phyloP scores from a whole-genome alignment of 2,329 filamentous ascomycete genomes.

The Byssothecium circinans region DNA sequence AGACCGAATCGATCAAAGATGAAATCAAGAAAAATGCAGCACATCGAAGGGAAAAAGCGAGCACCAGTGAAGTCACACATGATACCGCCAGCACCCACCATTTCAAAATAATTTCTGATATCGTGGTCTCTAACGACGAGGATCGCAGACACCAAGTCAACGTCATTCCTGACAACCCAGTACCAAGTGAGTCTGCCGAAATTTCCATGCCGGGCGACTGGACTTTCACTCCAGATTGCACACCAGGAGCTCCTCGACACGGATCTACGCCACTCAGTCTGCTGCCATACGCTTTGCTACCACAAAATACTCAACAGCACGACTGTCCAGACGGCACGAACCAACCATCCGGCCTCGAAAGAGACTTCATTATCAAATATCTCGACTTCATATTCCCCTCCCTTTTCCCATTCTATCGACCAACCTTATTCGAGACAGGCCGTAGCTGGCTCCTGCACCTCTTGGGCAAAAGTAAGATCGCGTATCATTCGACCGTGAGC shows the following conservation, averaged over 20 bases:
- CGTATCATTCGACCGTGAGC: conserved; percentile 14
- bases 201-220: neutral
- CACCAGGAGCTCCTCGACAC: neutral
- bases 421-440: conserved; percentile 15
- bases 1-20: conserved; percentile 9
- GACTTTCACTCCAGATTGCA: neutral
- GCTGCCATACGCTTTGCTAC: conserved; percentile 5
- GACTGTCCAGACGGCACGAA: conserved; percentile 1
- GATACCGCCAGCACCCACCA: neutral
- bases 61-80: neutral
- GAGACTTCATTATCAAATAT: conserved; percentile 19
- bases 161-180: neutral
- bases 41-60: conserved; percentile 11
- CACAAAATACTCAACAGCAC: conserved; percentile 7
- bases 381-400: conserved; percentile 17
- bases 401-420: conserved; percentile 17
- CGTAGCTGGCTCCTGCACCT: conserved; percentile 17
- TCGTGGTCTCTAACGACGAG: neutral
- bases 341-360: conserved; percentile 11
- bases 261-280: neutral
- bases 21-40: conserved; percentile 15
- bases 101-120: neutral
- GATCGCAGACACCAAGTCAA: conserved; percentile 5
- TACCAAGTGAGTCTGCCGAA: neutral
- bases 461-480: conserved; percentile 14